These are phyloP conservation scores for Marsdenia floribunda DNA, from an alignment of 257 asterid genomes.

Conservation along the genomic window DNA sequence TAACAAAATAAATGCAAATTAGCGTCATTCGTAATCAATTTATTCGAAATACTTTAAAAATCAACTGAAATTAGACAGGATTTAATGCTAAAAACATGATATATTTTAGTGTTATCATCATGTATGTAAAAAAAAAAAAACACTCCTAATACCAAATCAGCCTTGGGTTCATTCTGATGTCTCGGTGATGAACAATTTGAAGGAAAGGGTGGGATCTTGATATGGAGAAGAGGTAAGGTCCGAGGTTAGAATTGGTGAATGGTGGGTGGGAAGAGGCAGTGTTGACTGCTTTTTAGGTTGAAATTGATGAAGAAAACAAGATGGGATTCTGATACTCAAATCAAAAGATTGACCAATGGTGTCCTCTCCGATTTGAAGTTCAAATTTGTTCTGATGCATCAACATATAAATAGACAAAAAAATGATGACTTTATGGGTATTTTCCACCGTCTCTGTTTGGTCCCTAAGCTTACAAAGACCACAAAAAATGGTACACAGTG, in stretches of 20 bases:
- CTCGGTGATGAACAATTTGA: constrained; percentile 17
- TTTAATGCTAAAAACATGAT: too few species aligned
- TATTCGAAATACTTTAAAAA: too few species aligned
- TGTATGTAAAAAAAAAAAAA: neutral
- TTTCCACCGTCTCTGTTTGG: constrained; percentile 52
- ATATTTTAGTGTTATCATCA: too few species aligned
- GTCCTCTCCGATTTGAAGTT: constrained; percentile 26
- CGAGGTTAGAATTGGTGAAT: constrained; percentile 15
- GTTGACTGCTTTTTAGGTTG: constrained; percentile 13
- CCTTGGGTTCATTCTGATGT: constrained; percentile 24
- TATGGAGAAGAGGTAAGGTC: constrained; percentile 12
- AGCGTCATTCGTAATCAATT: too few species aligned
- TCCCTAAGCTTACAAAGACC: constrained; percentile 56
- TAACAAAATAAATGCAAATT: too few species aligned
- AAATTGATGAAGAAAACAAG: constrained; percentile 11
- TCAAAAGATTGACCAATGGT: constrained; percentile 21
- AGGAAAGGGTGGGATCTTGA: constrained; percentile 29
- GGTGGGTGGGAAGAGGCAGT: constrained; percentile 9
- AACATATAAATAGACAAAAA: constrained; percentile 1
- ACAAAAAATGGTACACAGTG: constrained; percentile 25
- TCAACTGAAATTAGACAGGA: too few species aligned
- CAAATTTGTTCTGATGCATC: constrained; percentile 28
- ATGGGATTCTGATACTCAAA: constrained; percentile 15
- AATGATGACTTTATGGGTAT: constrained; percentile 48
- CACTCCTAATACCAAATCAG: too few species aligned